A percentile compares a stretch with the other conserved stretches of the same genome.
phyloP scores from a whole-genome alignment of 441 rosid genomes.

The Bruguiera hainesii region DNA sequence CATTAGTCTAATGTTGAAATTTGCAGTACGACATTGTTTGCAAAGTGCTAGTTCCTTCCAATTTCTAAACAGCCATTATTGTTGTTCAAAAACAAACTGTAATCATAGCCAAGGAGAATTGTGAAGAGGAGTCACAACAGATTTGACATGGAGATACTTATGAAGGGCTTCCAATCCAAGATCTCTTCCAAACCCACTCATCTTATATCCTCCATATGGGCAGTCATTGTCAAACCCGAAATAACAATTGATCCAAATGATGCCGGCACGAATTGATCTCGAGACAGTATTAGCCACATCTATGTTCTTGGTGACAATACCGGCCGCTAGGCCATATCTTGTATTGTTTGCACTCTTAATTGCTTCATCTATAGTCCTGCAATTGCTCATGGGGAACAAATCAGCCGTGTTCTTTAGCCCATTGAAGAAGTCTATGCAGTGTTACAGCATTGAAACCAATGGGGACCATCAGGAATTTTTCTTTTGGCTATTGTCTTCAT shows the following conservation, averaged over 20 bases:
- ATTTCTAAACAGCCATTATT: too few relatives aligned
- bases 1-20: too few relatives aligned
- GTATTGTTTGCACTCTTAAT: slow-evolving; percentile 68
- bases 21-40: too few relatives aligned
- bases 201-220: slow-evolving; percentile 82
- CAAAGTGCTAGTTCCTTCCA: too few relatives aligned
- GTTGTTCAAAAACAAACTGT: too few relatives aligned
- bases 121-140: slow-evolving; percentile 67
- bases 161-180: slow-evolving; percentile 55
- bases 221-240: slow-evolving; percentile 52
- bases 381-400: slow-evolving; percentile 29
- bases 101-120: slow-evolving; percentile 69
- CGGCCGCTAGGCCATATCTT: slow-evolving; percentile 80
- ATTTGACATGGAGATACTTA: slow-evolving; percentile 79
- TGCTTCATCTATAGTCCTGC: slow-evolving; percentile 77
- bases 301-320: slow-evolving; percentile 62
- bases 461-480: too few relatives aligned
- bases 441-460: too few relatives aligned
- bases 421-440: too few relatives aligned
- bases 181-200: slow-evolving; percentile 79
- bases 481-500: too few relatives aligned
- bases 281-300: slow-evolving; percentile 75
- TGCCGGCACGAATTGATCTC: slow-evolving; percentile 73
- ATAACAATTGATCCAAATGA: slow-evolving; percentile 76
- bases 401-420: neutral